Base-by-base conservation (phyloP, 2,329 filamentous ascomycete genomes). In the Colletotrichum abscissum region DNA sequence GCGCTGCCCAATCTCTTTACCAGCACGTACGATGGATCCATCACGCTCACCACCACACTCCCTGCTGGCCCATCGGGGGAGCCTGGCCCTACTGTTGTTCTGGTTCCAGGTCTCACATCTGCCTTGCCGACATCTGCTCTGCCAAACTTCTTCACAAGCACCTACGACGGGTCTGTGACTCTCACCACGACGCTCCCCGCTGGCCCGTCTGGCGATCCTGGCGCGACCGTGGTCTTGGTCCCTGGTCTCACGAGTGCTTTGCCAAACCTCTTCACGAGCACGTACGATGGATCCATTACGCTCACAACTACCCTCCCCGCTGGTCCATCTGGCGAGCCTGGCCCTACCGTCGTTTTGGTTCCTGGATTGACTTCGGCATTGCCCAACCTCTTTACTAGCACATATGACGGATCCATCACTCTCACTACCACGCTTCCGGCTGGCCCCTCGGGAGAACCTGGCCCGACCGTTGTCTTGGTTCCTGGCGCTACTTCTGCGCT, bases 271-370 rank as follows among this genome's bases (percentile, higher is more conserved):
- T 58, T 58, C 56, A 58, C 56, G 7, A 58, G 54, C 54, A 30
- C 54, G 3, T 69, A 69, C 26, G 67, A n/a, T 9, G 67, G 67
- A 19, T 59, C 64, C 1, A 24, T 59, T 8, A 58, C 64, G 28
- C 55, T 52, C 12, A 67, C 38, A 11, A 67, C 54, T 12, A 67
- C 64, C 6, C 57, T 67, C 8, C 64, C 64, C 12, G 55, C 55
- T 6, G 64, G 64, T 6, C 64, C 64, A n/a, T 59, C 57, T 4
- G 56, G 56, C 30, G 56, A 59, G n/a, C 56, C 56, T 16, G 56
- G 56, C 2, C 30, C 56, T 5, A 22, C 19, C 7, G 26, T 58
- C 11, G 56, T 58, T 5, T 12, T 59, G 12, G 56, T 59, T 3
- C 56, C 56, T 19, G 24, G 67, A 8, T 16, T 49, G 5, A 69